phyloP scores from a whole-genome alignment of 1,284 basidiomycete species.

The Stygiomarasmius scandens region DNA sequence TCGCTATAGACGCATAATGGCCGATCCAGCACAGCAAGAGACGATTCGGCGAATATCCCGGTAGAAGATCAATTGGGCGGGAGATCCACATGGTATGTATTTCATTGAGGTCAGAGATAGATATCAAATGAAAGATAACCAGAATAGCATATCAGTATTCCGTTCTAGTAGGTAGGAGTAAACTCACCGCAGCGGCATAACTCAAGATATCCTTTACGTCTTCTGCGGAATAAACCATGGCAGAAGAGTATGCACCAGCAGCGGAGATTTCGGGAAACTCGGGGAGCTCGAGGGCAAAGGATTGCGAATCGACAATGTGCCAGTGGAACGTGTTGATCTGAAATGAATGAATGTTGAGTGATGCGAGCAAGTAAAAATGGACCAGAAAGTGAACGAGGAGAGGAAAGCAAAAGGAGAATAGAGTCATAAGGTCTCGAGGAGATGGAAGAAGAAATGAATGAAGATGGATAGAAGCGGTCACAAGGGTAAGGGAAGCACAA shows the following conservation, averaged over 20 bases:
- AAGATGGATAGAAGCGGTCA: conserved; percentile 3
- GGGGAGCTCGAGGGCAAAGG: conserved; percentile 73
- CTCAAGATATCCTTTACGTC: conserved; percentile 68
- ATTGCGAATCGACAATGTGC: conserved; percentile 79
- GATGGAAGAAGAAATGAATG: neutral
- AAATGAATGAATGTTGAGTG: neutral
- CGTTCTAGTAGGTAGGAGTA: neutral
- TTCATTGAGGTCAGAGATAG: too few species aligned
- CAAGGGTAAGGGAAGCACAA: neutral
- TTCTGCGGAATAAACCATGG: conserved; percentile 56
- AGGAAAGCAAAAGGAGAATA: conserved; percentile 68
- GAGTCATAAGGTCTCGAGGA: too few species aligned
- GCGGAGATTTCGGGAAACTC: conserved; percentile 63
- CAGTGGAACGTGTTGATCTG: conserved; percentile 78
- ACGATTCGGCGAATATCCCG: too few species aligned
- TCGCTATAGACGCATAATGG: too few species aligned
- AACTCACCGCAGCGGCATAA: conserved; percentile 72
- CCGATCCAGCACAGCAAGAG: too few species aligned
- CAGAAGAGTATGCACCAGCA: conserved; percentile 70
- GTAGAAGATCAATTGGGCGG: neutral
- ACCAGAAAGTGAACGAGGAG: conserved; percentile 26
- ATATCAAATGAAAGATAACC: neutral
- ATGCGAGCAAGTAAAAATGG: neutral
- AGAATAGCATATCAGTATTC: neutral
- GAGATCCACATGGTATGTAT: neutral